Base-by-base conservation (phyloP, 2,329 filamentous ascomycete species). In the Periconia sp. region DNA sequence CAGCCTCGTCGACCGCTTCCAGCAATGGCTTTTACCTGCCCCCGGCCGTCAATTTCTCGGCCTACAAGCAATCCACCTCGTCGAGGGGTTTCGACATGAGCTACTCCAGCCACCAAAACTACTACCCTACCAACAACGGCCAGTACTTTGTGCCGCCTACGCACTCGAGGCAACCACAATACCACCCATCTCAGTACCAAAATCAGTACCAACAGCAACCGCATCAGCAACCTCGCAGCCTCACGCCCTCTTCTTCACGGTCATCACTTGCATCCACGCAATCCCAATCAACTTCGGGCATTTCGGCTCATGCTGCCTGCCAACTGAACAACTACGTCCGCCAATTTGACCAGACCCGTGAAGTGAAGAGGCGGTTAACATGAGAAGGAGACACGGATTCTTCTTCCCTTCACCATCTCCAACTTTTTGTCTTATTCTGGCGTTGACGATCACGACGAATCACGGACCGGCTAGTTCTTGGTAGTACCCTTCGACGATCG, bases 281-380 rank as follows among this genome's bases (percentile, higher is more conserved):
- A 73, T 67, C 67, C 8, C 65, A 68, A 81, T 78, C 49, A 74
- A 60, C 53, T 43, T 73, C 74, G 19, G 80, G 80, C 63, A 79
- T 96, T 59, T 92, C 91, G 3, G 86, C 90, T 60, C 88, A 89
- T 74, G 87, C 90, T 27, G 86, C 85, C 65, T 86, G 85, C 73
- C 91, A 96, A 72, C 83, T 97, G 35, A 86, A 88, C 69, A 88
- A 89, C 62, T 97, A 97, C 74, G 90, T 90, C 61, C 90, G 88
- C 69, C 91, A 89, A 2, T 96, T 97, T 71, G 92, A 97, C 74
- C 89, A 92, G 61, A 87, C 89, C 53, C 83, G 90, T 75, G 85
- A 77, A 82, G 65, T 73, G 50, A 77, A 77, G 68, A 74, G 77
- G 62, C 66, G 76, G 64, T 67, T 67, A 57, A 74, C 68, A 17